Evolutionary conservation across 495 filamentous ascomycete genomes (phyloP), one percentile per base, ranked within the genome.

Genomic region (Penicillium mononematosum): DNA sequence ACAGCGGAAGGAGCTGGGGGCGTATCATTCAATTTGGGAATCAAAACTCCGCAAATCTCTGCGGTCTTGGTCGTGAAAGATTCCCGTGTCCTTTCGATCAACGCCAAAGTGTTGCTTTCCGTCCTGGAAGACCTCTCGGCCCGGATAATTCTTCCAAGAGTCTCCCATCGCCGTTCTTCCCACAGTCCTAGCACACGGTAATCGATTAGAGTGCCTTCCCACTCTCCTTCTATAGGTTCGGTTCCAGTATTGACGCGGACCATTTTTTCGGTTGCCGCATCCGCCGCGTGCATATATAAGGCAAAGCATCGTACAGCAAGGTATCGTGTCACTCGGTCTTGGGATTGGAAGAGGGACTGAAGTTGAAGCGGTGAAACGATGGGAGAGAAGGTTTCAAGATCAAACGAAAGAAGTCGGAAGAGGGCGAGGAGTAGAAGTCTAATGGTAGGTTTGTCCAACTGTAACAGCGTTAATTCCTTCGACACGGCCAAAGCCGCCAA

Each of bases 111-210:
- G 3, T 71, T 61, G 22, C n/a, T 25, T 24, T 62, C 60, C 14
- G 67, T 59, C 29, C 69, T 58, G 41, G 49, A 60, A 29, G 58
- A 61, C 32, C 69, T 66, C 22, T 52, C 19, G 39, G 58, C 47
- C 41, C 56, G 44, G 8, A 71, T 46, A 53, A 65, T 57, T 58
- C 65, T 61, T 53, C 65, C 64, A 5, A 80, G 61, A 14, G 54
- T 50, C 20, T 64, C 62, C 77, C 63, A 81, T 67, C 73, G 73
- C 58, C 68, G 68, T 61, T 90, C 85, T 69, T 96, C 92, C 79
- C 92, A 89, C 44, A 97, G 68, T 39, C 84, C 83, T 45, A 98
- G 76, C 68, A 96, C 93, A 27, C 85, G 81, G 74, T 93, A 98
- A 68, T 97, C 91, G 42, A 95, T 85, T 41, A 67, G 66, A 52